These are phyloP conservation scores for Xanthoconium separans DNA, from an alignment of 1,284 basidiomycete species.

Conservation along the genomic window DNA sequence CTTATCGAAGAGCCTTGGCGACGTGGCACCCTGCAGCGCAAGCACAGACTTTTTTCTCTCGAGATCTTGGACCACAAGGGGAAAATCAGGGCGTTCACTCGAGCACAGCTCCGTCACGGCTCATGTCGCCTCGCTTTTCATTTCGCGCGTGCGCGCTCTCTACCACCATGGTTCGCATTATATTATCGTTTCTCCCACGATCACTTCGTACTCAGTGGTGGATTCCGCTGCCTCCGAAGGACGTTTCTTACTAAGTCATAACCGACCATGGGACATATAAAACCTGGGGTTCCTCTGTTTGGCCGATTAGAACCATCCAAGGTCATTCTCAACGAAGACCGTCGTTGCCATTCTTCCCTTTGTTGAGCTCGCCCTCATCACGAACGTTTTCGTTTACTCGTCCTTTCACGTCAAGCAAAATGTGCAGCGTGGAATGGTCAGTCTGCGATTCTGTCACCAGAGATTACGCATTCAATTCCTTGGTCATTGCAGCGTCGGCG, in stretches of 20 bases:
- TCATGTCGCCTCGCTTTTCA: conserved; percentile 5
- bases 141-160: not conserved
- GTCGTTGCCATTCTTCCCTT: not conserved
- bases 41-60: conserved; percentile 21
- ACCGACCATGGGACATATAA: conserved; percentile 28
- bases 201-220: conserved; percentile 29
- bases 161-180: conserved; percentile 14
- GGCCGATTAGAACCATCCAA: not conserved
- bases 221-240: conserved; percentile 33
- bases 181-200: conserved; percentile 32
- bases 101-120: conserved; percentile 26
- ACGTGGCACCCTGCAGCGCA: conserved; percentile 26
- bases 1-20: conserved; percentile 26
- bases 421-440: conserved; percentile 49
- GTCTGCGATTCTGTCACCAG: conserved; percentile 6
- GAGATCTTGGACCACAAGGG: conserved; percentile 21
- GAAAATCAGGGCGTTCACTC: conserved; percentile 31
- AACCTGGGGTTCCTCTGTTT: conserved; percentile 15
- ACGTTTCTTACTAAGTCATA: conserved; percentile 32
- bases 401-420: conserved; percentile 16
- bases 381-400: not conserved
- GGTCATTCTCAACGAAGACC: not conserved
- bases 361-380: not conserved
- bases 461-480: conserved; percentile 1
- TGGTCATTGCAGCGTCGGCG: conserved; percentile 46